These are phyloP conservation scores for Coffea eugenioides DNA, from an alignment of 257 asterid species.

Conservation along the genomic window DNA sequence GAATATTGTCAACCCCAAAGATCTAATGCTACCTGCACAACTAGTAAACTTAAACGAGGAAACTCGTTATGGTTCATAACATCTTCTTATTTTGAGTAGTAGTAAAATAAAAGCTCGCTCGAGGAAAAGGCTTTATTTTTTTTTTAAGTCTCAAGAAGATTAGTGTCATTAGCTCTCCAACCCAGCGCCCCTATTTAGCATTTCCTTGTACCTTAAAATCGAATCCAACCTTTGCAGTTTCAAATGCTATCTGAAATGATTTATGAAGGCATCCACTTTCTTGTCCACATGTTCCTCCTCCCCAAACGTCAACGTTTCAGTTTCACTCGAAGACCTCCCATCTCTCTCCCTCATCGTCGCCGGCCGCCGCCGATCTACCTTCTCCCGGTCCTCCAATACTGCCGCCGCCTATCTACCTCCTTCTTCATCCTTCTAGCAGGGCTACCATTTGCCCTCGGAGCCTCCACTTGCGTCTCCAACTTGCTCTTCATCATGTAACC, in stretches of 20 bases:
- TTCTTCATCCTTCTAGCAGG: constrained; percentile 21
- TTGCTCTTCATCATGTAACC: background rate
- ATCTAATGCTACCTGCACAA: no score
- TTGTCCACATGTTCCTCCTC: constrained; percentile 57
- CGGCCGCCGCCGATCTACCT: constrained; percentile 33
- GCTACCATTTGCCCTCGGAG: background rate
- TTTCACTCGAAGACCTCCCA: no score
- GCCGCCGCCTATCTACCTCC: constrained; percentile 44
- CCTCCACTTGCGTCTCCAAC: constrained; percentile 10
- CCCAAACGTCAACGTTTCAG: constrained; percentile 9
- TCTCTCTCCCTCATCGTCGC: constrained; percentile 19
- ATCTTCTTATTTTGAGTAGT: no score
- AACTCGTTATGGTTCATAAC: no score
- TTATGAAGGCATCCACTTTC: constrained; percentile 65
- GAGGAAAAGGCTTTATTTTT: no score
- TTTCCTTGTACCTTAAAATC: constrained; percentile 44
- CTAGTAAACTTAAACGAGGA: no score
- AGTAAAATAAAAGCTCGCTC: no score
- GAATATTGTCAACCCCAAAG: no score
- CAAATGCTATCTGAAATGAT: constrained; percentile 59
- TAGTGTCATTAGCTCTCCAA: background rate
- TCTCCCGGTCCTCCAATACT: constrained; percentile 21
- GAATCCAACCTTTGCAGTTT: constrained; percentile 66
- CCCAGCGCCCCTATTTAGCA: constrained; percentile 37
- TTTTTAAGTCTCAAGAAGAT: no score